Percentiles rank a stretch among this genome's conserved stretches.
These are phyloP conservation scores for Noccaea caerulescens DNA, from an alignment of 345 rosid genomes.

Conservation along the genomic window DNA sequence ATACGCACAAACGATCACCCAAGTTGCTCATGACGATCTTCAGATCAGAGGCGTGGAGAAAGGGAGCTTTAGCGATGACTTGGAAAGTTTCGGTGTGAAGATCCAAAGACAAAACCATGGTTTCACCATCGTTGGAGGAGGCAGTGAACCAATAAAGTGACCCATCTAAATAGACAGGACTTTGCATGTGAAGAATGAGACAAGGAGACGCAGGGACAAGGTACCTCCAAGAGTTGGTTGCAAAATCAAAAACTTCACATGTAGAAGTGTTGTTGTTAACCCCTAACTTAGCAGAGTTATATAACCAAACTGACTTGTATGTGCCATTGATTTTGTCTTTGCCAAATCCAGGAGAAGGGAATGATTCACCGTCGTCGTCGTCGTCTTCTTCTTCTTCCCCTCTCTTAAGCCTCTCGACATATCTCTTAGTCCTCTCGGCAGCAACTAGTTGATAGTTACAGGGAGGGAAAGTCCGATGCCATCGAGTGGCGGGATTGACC, in stretches of 20 bases:
- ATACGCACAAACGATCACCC: not conserved
- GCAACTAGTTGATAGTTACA: constrained; percentile 14
- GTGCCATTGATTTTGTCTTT: constrained; percentile 27
- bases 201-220: constrained; percentile 21
- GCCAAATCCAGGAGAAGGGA: constrained; percentile 23
- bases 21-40: not conserved
- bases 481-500: constrained; percentile 17
- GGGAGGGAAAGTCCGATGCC: constrained; percentile 2
- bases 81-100: constrained; percentile 10
- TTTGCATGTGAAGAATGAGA: not conserved
- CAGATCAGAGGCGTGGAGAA: not conserved
- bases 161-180: constrained; percentile 4
- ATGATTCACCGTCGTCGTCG: not conserved
- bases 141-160: constrained; percentile 20
- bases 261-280: not conserved
- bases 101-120: constrained; percentile 16
- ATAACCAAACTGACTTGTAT: constrained; percentile 28
- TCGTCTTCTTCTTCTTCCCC: too few species aligned
- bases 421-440: not conserved
- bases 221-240: constrained; percentile 13
- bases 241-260: constrained; percentile 13
- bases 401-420: too few species aligned
- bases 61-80: constrained; percentile 1
- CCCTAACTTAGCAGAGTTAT: constrained; percentile 3
- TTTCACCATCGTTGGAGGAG: not conserved